These are phyloP conservation scores for Trichoderma atrobrunneum DNA, from an alignment of 2,329 filamentous ascomycete species.

Conservation along the genomic window DNA sequence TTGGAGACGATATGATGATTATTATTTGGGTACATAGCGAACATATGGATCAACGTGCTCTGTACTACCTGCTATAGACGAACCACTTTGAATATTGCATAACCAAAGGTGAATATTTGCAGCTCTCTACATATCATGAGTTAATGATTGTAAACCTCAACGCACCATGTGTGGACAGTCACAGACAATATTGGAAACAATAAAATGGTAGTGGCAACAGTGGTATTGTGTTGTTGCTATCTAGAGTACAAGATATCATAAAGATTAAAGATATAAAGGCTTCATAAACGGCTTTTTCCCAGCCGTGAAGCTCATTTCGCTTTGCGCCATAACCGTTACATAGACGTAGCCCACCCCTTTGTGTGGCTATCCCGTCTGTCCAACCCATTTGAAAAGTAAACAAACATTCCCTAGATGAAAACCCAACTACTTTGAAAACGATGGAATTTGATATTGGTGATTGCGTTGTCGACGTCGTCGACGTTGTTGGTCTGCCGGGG, in stretches of 20 bases:
- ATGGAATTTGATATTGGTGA: slow-evolving; percentile 26
- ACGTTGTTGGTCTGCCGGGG: slow-evolving; percentile 22
- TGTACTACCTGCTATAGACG: background rate
- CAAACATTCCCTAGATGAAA: slow-evolving; percentile 23
- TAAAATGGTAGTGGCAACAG: background rate
- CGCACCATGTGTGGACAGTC: background rate
- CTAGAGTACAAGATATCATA: background rate
- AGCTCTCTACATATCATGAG: background rate
- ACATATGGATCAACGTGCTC: background rate
- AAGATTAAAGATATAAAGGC: background rate
- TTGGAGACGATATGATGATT: background rate
- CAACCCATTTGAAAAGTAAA: slow-evolving; percentile 5
- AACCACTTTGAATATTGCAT: background rate
- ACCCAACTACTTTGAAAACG: slow-evolving; percentile 26
- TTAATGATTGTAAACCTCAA: background rate
- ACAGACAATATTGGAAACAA: background rate
- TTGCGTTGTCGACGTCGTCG: background rate
- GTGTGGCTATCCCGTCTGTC: background rate
- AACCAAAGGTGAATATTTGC: background rate
- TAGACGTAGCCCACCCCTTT: background rate
- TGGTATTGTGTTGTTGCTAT: background rate
- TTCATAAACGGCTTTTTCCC: background rate
- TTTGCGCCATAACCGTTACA: background rate
- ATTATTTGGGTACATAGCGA: background rate
- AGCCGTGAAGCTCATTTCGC: background rate